phyloP scores from a whole-genome alignment of 768 basidiomycete species.

The Kwoniella botswanensis region DNA sequence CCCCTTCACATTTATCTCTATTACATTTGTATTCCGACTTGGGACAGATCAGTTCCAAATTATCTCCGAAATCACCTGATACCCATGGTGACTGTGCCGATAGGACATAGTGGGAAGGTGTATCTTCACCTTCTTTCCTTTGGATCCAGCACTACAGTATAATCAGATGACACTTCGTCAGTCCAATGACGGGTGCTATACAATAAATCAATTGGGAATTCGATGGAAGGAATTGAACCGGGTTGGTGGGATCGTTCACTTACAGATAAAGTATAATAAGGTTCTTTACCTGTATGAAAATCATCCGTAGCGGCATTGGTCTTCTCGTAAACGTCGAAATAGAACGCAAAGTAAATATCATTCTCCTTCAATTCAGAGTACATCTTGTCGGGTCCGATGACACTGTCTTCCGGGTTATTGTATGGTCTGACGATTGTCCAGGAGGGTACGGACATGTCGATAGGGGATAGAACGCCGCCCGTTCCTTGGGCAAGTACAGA shows the following conservation, averaged over 20 bases:
- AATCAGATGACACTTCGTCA: neutral
- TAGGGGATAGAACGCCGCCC: neutral
- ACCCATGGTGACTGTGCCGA: neutral
- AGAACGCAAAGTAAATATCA: neutral
- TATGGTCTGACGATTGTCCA: neutral
- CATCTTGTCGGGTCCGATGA: neutral
- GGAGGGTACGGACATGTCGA: neutral
- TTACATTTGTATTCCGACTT: neutral
- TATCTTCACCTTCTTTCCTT: neutral
- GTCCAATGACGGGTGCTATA: neutral
- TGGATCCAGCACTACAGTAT: neutral
- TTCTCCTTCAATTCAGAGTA: neutral
- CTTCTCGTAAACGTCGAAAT: neutral
- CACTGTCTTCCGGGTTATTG: no score
- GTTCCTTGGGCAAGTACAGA: neutral
- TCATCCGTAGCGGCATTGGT: neutral
- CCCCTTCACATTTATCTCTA: slow-evolving; percentile 10
- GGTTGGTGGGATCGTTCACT: neutral
- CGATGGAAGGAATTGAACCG: no score
- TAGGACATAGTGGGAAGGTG: neutral
- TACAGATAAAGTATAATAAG: neutral
- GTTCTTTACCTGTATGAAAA: slow-evolving; percentile 4
- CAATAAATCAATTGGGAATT: neutral
- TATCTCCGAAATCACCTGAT: neutral
- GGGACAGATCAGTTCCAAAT: neutral